These are phyloP conservation scores for Astragalus glycyphyllos DNA, from an alignment of 306 rosid genomes.

Conservation along the genomic window DNA sequence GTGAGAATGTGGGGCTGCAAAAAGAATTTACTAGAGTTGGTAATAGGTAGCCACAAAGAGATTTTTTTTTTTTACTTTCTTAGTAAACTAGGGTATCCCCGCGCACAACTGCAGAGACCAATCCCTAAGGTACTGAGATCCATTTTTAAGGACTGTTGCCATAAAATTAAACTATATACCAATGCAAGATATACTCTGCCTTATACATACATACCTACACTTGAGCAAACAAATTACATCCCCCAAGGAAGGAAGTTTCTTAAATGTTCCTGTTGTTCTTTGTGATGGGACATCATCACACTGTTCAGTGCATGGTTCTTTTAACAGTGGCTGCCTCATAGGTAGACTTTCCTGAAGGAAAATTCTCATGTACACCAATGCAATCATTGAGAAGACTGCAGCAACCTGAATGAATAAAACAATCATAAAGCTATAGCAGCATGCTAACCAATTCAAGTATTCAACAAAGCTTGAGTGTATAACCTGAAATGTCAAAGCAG, in stretches of 20 bases:
- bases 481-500: slow-evolving; percentile 73
- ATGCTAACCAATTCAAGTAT: slow-evolving; percentile 2
- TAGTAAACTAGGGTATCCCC: too few relatives aligned
- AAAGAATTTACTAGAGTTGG: too few relatives aligned
- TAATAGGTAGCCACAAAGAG: too few relatives aligned
- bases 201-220: slow-evolving; percentile 56
- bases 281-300: slow-evolving; percentile 39
- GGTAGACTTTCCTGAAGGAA: slow-evolving; percentile 72
- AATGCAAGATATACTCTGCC: not conserved
- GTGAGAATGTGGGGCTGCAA: slow-evolving; percentile 76
- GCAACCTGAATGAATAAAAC: slow-evolving; percentile 57
- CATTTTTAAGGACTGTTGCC: too few relatives aligned
- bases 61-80: too few relatives aligned
- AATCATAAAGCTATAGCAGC: not conserved
- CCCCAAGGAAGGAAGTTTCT: slow-evolving; percentile 55
- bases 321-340: slow-evolving; percentile 68
- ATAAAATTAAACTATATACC: not conserved
- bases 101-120: too few relatives aligned
- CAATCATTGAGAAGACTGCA: slow-evolving; percentile 64
- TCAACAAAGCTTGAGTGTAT: not conserved
- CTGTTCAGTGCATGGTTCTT: slow-evolving; percentile 39
- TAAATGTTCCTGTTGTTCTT: slow-evolving; percentile 41
- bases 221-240: slow-evolving; percentile 60
- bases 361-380: slow-evolving; percentile 76
- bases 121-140: too few relatives aligned